These are phyloP conservation scores for Cyphellophora attinorum DNA, from an alignment of 2,329 filamentous ascomycete species.

Conservation along the genomic window DNA sequence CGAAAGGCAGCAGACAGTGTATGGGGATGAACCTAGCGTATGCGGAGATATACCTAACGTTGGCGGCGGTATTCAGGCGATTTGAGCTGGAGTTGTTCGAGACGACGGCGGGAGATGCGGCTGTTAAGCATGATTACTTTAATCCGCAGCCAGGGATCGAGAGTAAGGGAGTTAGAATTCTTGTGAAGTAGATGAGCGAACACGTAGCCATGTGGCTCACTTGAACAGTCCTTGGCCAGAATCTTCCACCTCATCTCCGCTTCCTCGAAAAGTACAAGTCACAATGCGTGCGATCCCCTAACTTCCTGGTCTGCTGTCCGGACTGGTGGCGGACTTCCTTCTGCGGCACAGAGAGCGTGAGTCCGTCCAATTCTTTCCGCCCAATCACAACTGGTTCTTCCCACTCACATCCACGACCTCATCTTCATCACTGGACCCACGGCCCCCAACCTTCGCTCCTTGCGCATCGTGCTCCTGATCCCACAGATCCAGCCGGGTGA, in stretches of 20 bases:
- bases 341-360: too few species aligned
- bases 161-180: conserved; percentile 5
- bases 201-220: too few species aligned
- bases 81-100: conserved; percentile 15
- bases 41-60: conserved; percentile 14
- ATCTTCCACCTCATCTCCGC: too few species aligned
- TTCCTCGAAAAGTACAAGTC: too few species aligned
- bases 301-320: too few species aligned
- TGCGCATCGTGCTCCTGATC: conserved; percentile 47
- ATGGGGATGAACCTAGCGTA: conserved; percentile 6
- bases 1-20: background rate
- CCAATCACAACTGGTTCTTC: too few species aligned
- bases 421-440: conserved; percentile 2
- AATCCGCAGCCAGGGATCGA: conserved; percentile 6
- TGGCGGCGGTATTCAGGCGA: conserved; percentile 9
- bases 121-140: conserved; percentile 13
- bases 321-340: too few species aligned
- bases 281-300: too few species aligned
- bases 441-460: too few species aligned
- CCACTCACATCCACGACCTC: conserved; percentile 1
- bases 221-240: too few species aligned
- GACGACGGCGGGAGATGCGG: conserved; percentile 10
- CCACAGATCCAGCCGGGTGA: conserved; percentile 44
- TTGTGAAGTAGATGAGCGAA: conserved; percentile 1
- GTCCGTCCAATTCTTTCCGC: too few species aligned